Conservation (phyloP, 192 early-diverging fungal genomes). For the Allomyces arbusculus region DNA sequence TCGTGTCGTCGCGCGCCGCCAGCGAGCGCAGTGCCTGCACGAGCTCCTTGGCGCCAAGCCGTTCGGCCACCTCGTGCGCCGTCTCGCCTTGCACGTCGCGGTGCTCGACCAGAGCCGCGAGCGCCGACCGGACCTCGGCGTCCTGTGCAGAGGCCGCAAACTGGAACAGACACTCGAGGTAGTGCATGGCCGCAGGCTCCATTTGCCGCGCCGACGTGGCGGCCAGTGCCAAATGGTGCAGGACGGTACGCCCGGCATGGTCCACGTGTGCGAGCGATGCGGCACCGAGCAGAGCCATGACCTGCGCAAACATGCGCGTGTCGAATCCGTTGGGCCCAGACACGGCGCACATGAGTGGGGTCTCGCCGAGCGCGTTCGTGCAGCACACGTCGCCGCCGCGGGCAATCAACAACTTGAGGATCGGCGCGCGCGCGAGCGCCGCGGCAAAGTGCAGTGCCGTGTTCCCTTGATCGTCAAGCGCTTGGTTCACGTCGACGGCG, state of each 20-base stretch:
- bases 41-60: no score
- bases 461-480: constrained; percentile 88
- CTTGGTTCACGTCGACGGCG: constrained; percentile 47
- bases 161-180: no score
- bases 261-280: not conserved
- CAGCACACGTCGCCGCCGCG: no score
- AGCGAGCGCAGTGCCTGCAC: no score
- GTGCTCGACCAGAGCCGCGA: no score
- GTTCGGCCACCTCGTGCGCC: no score
- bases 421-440: constrained; percentile 49
- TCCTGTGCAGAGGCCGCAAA: no score
- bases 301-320: not conserved
- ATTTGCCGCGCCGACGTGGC: no score
- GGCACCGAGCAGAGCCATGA: not conserved
- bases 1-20: no score
- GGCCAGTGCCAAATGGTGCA: not conserved
- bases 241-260: not conserved
- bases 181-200: no score
- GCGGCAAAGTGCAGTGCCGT: constrained; percentile 92
- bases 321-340: not conserved
- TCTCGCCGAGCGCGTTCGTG: not conserved
- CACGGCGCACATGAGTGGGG: not conserved
- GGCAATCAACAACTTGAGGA: not conserved
- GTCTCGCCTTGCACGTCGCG: no score
- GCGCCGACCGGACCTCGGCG: no score